Percentiles rank a stretch among this genome's conserved stretches.
These are phyloP conservation scores for Vicia faba DNA, from an alignment of 306 rosid species.

Conservation along the genomic window DNA sequence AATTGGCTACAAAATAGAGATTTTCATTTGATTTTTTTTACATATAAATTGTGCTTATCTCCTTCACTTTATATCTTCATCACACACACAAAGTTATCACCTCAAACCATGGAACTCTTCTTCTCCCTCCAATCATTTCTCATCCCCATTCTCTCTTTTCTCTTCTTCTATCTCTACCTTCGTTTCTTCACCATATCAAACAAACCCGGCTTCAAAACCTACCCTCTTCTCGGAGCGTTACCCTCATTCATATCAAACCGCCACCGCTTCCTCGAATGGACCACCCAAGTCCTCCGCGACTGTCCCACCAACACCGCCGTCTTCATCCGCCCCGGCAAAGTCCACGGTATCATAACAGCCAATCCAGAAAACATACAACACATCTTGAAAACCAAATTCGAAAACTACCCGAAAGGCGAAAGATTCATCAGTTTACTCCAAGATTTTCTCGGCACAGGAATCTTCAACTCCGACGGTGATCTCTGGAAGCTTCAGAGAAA, in stretches of 20 bases:
- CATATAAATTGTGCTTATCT: no score
- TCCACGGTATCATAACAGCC: constrained; percentile 8
- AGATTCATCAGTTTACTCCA: not conserved
- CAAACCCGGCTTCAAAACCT: constrained; percentile 1
- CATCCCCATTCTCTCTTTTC: not conserved
- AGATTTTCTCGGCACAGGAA: constrained; percentile 1
- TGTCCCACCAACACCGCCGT: constrained; percentile 12
- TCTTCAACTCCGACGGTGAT: not conserved
- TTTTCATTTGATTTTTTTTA: no score
- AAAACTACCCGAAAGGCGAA: constrained; percentile 7
- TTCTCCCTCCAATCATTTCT: not conserved
- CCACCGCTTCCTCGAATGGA: constrained; percentile 10
- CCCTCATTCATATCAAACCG: not conserved
- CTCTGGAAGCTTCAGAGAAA: constrained; percentile 20
- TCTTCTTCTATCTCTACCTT: not conserved
- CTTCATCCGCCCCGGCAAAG: not conserved
- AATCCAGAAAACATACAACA: not conserved
- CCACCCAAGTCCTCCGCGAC: not conserved
- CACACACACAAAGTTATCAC: no score
- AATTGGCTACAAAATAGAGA: no score
- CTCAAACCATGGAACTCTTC: constrained; percentile 4
- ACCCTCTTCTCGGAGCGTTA: constrained; percentile 2
- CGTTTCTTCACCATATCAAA: not conserved
- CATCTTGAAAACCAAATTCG: not conserved
- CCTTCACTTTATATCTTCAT: no score